Evolutionary conservation across 441 rosid species (phyloP).

Genomic region (Gossypium trilobum): DNA sequence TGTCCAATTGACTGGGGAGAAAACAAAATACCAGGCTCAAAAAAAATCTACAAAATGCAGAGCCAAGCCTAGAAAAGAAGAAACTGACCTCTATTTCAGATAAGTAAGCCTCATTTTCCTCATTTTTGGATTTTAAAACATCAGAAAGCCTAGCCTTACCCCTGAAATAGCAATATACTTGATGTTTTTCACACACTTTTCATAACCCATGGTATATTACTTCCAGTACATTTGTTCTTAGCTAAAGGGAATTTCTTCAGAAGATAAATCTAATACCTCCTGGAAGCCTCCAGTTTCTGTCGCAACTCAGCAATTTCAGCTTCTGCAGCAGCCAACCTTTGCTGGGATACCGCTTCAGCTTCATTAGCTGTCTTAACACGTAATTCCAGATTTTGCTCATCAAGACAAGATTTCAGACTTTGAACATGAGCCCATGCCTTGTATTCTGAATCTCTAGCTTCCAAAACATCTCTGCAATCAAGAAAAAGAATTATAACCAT

Average conservation of each 20-base stretch:
- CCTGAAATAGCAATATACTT: slow-evolving; percentile 42
- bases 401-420: slow-evolving; percentile 68
- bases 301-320: slow-evolving; percentile 92
- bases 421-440: slow-evolving; percentile 79
- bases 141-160: slow-evolving; percentile 47
- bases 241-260: neutral
- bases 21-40: slow-evolving; percentile 26
- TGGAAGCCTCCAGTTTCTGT: slow-evolving; percentile 69
- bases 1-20: slow-evolving; percentile 78
- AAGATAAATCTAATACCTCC: slow-evolving; percentile 42
- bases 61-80: slow-evolving; percentile 8
- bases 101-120: slow-evolving; percentile 80
- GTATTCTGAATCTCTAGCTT: slow-evolving; percentile 68
- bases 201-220: neutral
- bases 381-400: slow-evolving; percentile 76
- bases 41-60: slow-evolving; percentile 18
- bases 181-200: slow-evolving; percentile 14
- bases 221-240: neutral
- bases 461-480: slow-evolving; percentile 55
- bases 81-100: slow-evolving; percentile 86
- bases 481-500: neutral
- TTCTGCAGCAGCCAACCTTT: slow-evolving; percentile 92
- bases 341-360: slow-evolving; percentile 93
- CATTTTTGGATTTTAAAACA: slow-evolving; percentile 69
- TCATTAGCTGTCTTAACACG: slow-evolving; percentile 92